These are phyloP conservation scores for Colletotrichum aenigma DNA, from an alignment of 2,329 filamentous ascomycete genomes.

Conservation along the genomic window DNA sequence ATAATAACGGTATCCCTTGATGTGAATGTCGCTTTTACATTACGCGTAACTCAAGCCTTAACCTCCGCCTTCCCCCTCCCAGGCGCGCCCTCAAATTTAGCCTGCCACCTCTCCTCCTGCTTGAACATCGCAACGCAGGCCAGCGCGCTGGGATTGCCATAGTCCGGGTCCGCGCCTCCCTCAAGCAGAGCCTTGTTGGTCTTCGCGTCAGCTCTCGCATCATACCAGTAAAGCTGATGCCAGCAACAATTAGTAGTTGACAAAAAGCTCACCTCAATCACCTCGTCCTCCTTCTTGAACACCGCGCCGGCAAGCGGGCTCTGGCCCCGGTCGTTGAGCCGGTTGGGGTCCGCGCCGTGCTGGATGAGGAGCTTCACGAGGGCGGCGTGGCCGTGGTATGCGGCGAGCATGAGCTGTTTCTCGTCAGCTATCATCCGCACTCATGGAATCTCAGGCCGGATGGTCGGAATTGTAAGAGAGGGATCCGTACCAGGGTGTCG, in stretches of 20 bases:
- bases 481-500: slow-evolving; percentile 63
- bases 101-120: slow-evolving; percentile 54
- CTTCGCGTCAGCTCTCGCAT: neutral
- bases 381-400: slow-evolving; percentile 69
- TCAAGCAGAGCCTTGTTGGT: slow-evolving; percentile 46
- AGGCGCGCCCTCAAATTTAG: slow-evolving; percentile 52
- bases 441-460: neutral
- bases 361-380: slow-evolving; percentile 65
- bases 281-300: slow-evolving; percentile 71
- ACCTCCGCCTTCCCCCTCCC: slow-evolving; percentile 48
- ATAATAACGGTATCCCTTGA: no score
- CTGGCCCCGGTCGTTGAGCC: slow-evolving; percentile 70
- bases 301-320: slow-evolving; percentile 74
- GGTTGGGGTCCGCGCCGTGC: slow-evolving; percentile 69
- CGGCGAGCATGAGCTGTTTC: slow-evolving; percentile 70
- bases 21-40: no score
- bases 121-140: slow-evolving; percentile 57
- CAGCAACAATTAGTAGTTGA: no score
- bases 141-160: slow-evolving; percentile 53
- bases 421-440: neutral
- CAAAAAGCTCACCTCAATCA: slow-evolving; percentile 55
- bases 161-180: slow-evolving; percentile 59
- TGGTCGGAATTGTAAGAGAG: no score
- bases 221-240: neutral
- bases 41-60: neutral